Base-by-base conservation (phyloP, 805 yeast genomes). In the Candida dendrica region DNA sequence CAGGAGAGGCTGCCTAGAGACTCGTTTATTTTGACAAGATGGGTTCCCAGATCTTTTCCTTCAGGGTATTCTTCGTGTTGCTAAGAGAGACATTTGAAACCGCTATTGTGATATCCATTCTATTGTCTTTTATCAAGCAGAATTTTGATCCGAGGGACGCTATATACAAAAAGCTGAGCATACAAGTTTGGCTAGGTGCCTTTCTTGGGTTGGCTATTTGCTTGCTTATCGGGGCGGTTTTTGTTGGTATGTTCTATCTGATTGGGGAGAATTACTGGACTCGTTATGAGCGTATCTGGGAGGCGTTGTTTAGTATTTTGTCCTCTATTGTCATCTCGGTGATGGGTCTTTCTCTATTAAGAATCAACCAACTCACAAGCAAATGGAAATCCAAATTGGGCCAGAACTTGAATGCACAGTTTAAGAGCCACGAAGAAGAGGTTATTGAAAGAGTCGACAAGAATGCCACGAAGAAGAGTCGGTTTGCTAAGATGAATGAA, bases 41-140 rank as follows among this genome's bases (percentile, higher is more conserved):
- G 34, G 19, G 20, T 11, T 16, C 4, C 14, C 37, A 65, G 49
- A 71, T 69, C 13, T 73, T 68, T 57, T 66, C 66, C 47, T 68
- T 68, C 46, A 69, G 69, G 33, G 81, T 89, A 45, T 89, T 88
- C 69, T 87, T 89, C 65, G 81, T 90, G 49, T 89, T 89, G 42
- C 81, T 91, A 62, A 82, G 98, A 71, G 98, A 91, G 68, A 72
- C 95, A 19, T 72, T 91, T 50, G 98, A 91, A 67, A 96, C 97
- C 13, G 81, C 91, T 36, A 77, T 91, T 49, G 87, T 91, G 47
- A 84, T 93, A 45, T 88, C 98, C 3, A 96, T 91, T 37, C 72
- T 91, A 46, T 72, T 91, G 45, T 95, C 98, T 15, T 91, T 91
- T 66, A 73, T 90, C 52, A 87, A 87, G 62, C 96, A 89, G 65